Conservation (phyloP, 2,329 filamentous ascomycete species). For the Colletotrichum lupini region DNA sequence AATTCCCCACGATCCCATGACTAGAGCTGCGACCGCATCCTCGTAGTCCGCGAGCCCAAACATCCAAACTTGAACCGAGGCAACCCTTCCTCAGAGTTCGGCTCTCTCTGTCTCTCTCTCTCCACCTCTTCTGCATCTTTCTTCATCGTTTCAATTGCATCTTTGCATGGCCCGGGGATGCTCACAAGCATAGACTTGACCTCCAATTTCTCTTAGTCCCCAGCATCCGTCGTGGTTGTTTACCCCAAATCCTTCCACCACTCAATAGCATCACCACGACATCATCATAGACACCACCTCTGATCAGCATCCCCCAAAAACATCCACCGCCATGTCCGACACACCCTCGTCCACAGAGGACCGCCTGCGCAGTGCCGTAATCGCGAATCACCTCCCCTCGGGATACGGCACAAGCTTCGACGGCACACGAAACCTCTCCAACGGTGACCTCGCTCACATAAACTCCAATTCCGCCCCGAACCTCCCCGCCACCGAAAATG, state of each 20-base stretch:
- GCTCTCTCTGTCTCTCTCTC: not conserved
- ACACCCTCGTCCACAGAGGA: conserved; percentile 27
- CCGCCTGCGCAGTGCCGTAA: conserved; percentile 29
- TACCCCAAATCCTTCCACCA: not conserved
- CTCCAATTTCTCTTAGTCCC: not conserved
- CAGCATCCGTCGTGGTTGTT: not conserved
- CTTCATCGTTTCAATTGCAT: conserved; percentile 1
- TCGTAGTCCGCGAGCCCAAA: not conserved
- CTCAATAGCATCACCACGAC: not conserved
- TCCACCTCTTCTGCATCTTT: not conserved
- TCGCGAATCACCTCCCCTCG: conserved; percentile 34
- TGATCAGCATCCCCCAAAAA: not conserved
- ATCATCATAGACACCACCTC: not conserved
- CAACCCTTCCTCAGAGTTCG: not conserved
- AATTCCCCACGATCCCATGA: conserved; percentile 13
- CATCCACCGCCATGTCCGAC: conserved; percentile 20
- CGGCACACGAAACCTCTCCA: conserved; percentile 32
- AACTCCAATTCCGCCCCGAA: conserved; percentile 17
- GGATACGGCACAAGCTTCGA: conserved; percentile 37
- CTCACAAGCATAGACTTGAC: not conserved
- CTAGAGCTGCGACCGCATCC: not conserved
- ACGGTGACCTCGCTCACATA: conserved; percentile 20
- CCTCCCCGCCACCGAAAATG: not conserved
- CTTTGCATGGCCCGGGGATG: not conserved
- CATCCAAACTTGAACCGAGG: not conserved